Conservation (phyloP, 768 basidiomycete genomes). For the Suillus tomentosus region DNA sequence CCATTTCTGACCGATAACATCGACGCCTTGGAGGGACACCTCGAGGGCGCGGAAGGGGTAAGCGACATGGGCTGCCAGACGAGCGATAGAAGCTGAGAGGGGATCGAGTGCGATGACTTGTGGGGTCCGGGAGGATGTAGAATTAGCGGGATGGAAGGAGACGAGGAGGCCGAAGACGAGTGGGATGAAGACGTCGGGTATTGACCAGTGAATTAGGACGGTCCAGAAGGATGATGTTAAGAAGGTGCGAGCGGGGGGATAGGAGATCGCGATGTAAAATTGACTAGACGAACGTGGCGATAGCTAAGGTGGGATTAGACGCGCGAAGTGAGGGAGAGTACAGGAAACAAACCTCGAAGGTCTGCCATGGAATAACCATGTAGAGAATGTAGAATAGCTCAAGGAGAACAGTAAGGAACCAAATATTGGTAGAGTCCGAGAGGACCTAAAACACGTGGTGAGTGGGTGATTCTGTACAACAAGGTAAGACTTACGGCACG, state of each 20-base stretch:
- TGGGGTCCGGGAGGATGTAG: constrained; percentile 24
- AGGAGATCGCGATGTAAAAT: constrained; percentile 38
- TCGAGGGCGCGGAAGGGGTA: constrained; percentile 47
- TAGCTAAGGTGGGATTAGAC: neutral
- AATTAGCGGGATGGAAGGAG: constrained; percentile 56
- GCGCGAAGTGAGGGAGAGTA: neutral
- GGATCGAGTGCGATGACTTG: constrained; percentile 49
- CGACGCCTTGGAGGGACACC: constrained; percentile 39
- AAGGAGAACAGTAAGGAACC: constrained; percentile 50
- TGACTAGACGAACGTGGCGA: constrained; percentile 8
- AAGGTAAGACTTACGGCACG: constrained; percentile 28
- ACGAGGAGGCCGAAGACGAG: constrained; percentile 56
- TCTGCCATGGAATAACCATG: constrained; percentile 55
- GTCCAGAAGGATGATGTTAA: constrained; percentile 51
- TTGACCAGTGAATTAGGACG: constrained; percentile 60
- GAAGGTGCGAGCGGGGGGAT: constrained; percentile 51
- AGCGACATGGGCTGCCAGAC: constrained; percentile 60
- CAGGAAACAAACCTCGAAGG: constrained; percentile 39
- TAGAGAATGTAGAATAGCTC: constrained; percentile 59
- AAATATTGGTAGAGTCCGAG: constrained; percentile 67
- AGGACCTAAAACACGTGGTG: constrained; percentile 43
- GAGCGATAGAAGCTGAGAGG: constrained; percentile 63
- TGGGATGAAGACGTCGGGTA: constrained; percentile 65
- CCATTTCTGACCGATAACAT: constrained; percentile 57
- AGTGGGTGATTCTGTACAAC: neutral